Base-by-base conservation (phyloP, 768 basidiomycete genomes). In the Crassisporium funariophilum region DNA sequence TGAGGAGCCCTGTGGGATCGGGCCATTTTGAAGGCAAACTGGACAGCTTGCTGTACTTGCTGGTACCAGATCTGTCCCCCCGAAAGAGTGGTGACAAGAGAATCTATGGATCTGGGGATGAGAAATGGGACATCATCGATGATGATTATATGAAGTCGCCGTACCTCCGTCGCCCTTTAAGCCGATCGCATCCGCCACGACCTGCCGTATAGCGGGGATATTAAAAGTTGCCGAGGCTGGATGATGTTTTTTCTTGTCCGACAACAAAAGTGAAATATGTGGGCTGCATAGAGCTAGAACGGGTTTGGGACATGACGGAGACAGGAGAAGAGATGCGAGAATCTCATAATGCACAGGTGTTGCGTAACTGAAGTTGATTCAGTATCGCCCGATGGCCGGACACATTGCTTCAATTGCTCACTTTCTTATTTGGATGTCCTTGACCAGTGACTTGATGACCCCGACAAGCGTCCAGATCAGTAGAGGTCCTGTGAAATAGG, bases 381-480 rank as follows among this genome's bases (percentile, higher is more conserved):
- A 36, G 15, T 12, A n/a, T n/a, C n/a, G n/a, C n/a, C n/a, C n/a
- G n/a, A n/a, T 12, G 16, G 38, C 17, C 17, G 13, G 15, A 35
- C 21, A 12, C 11, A 31, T 11, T 19, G 16, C 12, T 33, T 34
- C 13, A 27, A 29, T 35, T n/a, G 35, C 74, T 55, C 55, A 88
- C 88, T 71, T 71, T 49, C 66, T 73, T 23, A 73, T 71, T 44
- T 80, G 74, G 29, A 88, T 74, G 41, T 91, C 86, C 47, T 68
- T 73, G 20, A 82, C 62, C 45, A 91, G 71, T 1, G 75, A 78
- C 60, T 78, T 79, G 44, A 90, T 73, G 9, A 91, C 81, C 2
- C 87, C 86, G 2, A 84, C 82, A 4, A 91, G 74, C 0, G 88
- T 90, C 90, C 90, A 92, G 51, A 79, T 83, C 31, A 92, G 72